A percentile compares a stretch with the other conserved stretches of the same genome.
Conservation (phyloP, 441 rosid genomes). For the Populus hybrid region DNA sequence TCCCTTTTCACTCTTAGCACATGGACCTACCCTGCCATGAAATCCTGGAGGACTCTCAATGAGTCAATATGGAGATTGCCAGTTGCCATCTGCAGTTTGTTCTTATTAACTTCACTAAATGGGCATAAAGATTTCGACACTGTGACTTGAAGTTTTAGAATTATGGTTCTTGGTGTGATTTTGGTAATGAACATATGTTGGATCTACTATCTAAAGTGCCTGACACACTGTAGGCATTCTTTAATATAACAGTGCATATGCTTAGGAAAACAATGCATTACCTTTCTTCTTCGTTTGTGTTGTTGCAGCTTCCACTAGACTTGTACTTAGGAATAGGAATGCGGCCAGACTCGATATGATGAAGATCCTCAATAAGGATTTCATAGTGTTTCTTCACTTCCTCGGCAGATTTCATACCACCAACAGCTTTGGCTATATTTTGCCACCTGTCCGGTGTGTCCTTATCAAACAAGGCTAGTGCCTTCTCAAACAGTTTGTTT, state of each 20-base stretch:
- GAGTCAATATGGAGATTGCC: not conserved
- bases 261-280: not conserved
- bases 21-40: not conserved
- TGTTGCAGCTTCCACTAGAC: not conserved
- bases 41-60: not conserved
- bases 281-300: not conserved
- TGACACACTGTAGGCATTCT: not conserved
- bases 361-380: slow-evolving; percentile 66
- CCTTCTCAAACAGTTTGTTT: slow-evolving; percentile 84
- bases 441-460: slow-evolving; percentile 71
- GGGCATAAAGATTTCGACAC: not conserved
- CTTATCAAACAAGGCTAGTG: slow-evolving; percentile 56
- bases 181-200: no score
- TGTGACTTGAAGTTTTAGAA: not conserved
- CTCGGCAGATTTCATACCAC: slow-evolving; percentile 66
- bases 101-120: not conserved
- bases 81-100: not conserved
- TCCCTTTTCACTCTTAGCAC: not conserved
- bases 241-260: not conserved
- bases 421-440: slow-evolving; percentile 65
- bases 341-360: slow-evolving; percentile 74
- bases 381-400: slow-evolving; percentile 78
- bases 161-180: no score
- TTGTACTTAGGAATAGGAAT: slow-evolving; percentile 67
- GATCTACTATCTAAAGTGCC: not conserved